Percentiles rank a stretch among this genome's conserved stretches.
These are phyloP conservation scores for Trypanosoma vivax DNA, from an alignment of 208 protist species.

Conservation along the genomic window DNA sequence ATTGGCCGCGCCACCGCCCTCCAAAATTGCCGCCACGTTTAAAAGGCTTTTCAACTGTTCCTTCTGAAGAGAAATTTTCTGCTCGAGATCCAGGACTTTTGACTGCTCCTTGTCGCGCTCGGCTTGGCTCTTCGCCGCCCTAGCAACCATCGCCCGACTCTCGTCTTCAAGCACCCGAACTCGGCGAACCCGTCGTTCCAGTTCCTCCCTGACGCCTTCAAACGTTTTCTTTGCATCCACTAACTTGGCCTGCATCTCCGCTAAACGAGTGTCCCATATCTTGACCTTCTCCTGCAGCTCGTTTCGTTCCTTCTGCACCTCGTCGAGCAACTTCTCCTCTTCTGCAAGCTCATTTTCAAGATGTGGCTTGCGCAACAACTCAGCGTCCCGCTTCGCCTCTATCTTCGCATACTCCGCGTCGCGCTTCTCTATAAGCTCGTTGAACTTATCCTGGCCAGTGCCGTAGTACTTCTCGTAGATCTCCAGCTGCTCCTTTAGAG, in stretches of 20 bases:
- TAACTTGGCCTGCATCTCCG: slow-evolving; percentile 43
- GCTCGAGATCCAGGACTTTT: slow-evolving; percentile 34
- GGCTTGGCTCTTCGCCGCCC: slow-evolving; percentile 27
- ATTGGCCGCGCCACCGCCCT: slow-evolving; percentile 5
- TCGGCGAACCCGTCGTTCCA: slow-evolving; percentile 33
- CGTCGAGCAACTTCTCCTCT: slow-evolving; percentile 23
- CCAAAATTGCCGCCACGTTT: slow-evolving; percentile 27
- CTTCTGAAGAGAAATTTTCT: slow-evolving; percentile 32
- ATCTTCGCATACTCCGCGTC: slow-evolving; percentile 42
- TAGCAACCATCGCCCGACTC: slow-evolving; percentile 23
- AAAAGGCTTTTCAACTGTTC: slow-evolving; percentile 43
- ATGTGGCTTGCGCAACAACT: slow-evolving; percentile 28
- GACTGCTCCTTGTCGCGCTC: slow-evolving; percentile 49
- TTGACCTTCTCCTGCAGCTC: slow-evolving; percentile 41
- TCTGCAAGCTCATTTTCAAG: slow-evolving; percentile 30
- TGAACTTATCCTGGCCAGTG: slow-evolving; percentile 40
- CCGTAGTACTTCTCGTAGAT: slow-evolving; percentile 42
- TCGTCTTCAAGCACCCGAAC: slow-evolving; percentile 50
- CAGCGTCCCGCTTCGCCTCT: slow-evolving; percentile 27
- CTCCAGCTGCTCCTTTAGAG: slow-evolving; percentile 50
- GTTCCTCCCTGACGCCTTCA: slow-evolving; percentile 41
- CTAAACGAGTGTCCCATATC: slow-evolving; percentile 32
- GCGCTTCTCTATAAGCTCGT: slow-evolving; percentile 37
- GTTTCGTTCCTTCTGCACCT: slow-evolving; percentile 20
- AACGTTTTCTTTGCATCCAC: slow-evolving; percentile 43